phyloP scores from a whole-genome alignment of 2,329 filamentous ascomycete genomes.

The Fusarium domesticum region DNA sequence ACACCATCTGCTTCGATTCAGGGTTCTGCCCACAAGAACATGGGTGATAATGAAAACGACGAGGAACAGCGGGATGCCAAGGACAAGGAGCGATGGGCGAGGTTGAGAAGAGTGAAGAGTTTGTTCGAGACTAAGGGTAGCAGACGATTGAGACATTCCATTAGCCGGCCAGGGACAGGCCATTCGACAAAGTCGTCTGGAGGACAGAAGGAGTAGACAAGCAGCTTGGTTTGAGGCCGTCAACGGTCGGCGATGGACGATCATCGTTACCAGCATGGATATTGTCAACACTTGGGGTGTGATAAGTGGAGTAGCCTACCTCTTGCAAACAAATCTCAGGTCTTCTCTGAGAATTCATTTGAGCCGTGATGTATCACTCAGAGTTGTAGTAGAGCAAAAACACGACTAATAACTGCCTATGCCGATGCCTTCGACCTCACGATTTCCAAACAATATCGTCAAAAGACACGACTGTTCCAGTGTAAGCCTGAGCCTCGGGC shows the following conservation, averaged over 20 bases:
- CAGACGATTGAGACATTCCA: constrained; percentile 47
- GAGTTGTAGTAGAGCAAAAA: too few species aligned
- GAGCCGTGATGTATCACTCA: too few species aligned
- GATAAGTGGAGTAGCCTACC: too few species aligned
- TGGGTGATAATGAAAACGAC: constrained; percentile 34
- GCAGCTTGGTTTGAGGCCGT: too few species aligned
- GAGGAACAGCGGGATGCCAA: constrained; percentile 51
- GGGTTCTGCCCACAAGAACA: constrained; percentile 5
- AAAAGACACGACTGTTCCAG: constrained; percentile 38
- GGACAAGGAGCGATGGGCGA: constrained; percentile 72
- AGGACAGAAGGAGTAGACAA: constrained; percentile 15
- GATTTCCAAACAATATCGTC: constrained; percentile 39
- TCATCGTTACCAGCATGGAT: too few species aligned
- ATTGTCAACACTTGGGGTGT: too few species aligned
- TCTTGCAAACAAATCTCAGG: too few species aligned
- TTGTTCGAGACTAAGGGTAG: constrained; percentile 64
- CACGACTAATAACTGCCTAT: too few species aligned
- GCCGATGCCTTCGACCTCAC: constrained; percentile 9
- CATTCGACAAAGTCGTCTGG: constrained; percentile 30
- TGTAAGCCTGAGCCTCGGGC: constrained; percentile 36
- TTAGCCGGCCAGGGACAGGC: constrained; percentile 41
- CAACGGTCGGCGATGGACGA: too few species aligned
- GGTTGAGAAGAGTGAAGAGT: constrained; percentile 67
- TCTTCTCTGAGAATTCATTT: too few species aligned
- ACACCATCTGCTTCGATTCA: constrained; percentile 8